Evolutionary conservation across 495 filamentous ascomycete genomes (phyloP).

Genomic region (Acidomyces sp.): DNA sequence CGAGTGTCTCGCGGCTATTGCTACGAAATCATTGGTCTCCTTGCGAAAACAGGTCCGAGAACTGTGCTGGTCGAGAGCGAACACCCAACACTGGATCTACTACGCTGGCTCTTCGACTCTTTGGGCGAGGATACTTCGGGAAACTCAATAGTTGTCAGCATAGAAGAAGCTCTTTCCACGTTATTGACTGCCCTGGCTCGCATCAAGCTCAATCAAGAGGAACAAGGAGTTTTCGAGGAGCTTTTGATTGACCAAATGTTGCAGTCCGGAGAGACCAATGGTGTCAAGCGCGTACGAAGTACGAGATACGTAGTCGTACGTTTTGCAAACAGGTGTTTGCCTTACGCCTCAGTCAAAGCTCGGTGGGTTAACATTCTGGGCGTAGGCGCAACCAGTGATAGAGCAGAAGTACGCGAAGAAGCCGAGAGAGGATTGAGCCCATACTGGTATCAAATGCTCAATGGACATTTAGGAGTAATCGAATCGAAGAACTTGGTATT

Average conservation of each 20-base stretch:
- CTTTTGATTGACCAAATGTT: conserved; percentile 27
- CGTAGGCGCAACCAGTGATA: conserved; percentile 48
- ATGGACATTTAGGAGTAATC: conserved; percentile 30
- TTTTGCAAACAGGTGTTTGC: conserved; percentile 81
- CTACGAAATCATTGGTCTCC: conserved; percentile 67
- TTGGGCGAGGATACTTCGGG: conserved; percentile 68
- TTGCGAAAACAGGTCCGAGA: conserved; percentile 41
- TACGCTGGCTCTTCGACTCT: conserved; percentile 68
- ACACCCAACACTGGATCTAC: conserved; percentile 40
- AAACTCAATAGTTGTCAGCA: conserved; percentile 63
- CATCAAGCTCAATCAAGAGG: conserved; percentile 24
- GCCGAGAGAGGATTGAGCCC: conserved; percentile 77
- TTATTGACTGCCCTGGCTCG: conserved; percentile 48
- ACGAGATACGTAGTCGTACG: conserved; percentile 72
- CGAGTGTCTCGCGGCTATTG: conserved; percentile 31
- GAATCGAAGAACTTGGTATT: conserved; percentile 30
- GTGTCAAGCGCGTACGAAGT: conserved; percentile 32
- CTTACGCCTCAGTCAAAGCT: conserved; percentile 61
- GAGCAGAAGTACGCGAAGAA: conserved; percentile 77
- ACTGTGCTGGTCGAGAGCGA: conserved; percentile 38
- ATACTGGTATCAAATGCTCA: conserved; percentile 60
- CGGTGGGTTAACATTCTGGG: conserved; percentile 84
- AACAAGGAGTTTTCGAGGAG: conserved; percentile 36
- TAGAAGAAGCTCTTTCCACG: conserved; percentile 76
- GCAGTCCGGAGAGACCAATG: conserved; percentile 24